Evolutionary conservation across 2,329 filamentous ascomycete species (phyloP), one percentile per base, ranked within the genome.

Genomic region (Xylariaceae sp.): DNA sequence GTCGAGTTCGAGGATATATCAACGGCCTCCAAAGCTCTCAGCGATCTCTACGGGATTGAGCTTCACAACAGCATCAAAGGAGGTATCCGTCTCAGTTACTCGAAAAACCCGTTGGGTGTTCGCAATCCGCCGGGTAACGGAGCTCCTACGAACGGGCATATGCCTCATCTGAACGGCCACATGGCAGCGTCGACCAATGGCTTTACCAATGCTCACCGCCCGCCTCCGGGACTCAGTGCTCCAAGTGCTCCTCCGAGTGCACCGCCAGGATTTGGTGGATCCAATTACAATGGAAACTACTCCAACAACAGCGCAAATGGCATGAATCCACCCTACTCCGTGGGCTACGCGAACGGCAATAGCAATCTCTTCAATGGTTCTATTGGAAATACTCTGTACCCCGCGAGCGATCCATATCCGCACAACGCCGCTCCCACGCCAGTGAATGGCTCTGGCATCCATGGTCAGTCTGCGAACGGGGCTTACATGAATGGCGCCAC

Each of bases 1-100:
- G 94, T 99, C 36, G 94, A 99, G 70, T 99, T 97, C 62, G 93
- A 97, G 65, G 92, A 97, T 63, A 81, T 96, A 11, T 88, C 89
- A 1, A 93, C 90, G 65, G 93, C 94, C 1, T 97, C 93, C 40
- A 96, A 94, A 71, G 88, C 92, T 1, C 79, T 97, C 2, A 84
- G 92, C 58, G 90, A 97, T 51, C 79, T 97, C 1, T 97, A 97
- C 64, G 94, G 94, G 0, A 84, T 88, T 45, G 84, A 83, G 45
- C 79, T 97, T 31, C 90, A 92, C 67, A 97, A 96, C 72, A 96
- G 91, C 64, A 82, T 90, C 66, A 97, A 96, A 69, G 93, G 93
- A 6, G 94, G 94, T 33, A 97, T 99, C 63, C 87, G 94, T 19
- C 78, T 99, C 50, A 96, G 91, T 71, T 99, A 97, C 71, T 97